Evolutionary conservation across 2,329 filamentous ascomycete species (phyloP).

Genomic region (Geosmithia flava): DNA sequence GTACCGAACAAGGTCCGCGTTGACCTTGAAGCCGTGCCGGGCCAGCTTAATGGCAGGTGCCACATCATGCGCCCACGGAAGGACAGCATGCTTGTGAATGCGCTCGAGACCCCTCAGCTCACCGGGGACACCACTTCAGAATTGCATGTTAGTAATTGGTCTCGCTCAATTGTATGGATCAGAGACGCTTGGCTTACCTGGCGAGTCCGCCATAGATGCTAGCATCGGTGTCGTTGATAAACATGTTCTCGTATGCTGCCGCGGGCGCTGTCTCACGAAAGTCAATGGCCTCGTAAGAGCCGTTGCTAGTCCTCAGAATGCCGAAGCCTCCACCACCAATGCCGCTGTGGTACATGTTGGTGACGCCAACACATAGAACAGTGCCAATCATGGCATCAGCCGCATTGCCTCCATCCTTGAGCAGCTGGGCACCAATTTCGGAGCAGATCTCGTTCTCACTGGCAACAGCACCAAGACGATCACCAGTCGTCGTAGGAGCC

Average conservation of each 20-base stretch:
- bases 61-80: conserved; percentile 56
- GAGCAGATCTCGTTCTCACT: conserved; percentile 49
- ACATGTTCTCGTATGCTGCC: conserved; percentile 73
- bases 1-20: conserved; percentile 56
- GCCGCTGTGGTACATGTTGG: conserved; percentile 55
- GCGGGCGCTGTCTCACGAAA: conserved; percentile 78
- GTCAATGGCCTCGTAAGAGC: conserved; percentile 67
- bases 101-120: conserved; percentile 64
- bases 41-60: conserved; percentile 61
- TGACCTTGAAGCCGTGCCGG: conserved; percentile 59
- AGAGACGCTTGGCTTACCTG: conserved; percentile 22
- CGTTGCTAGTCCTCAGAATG: conserved; percentile 52
- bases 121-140: conserved; percentile 49
- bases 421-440: conserved; percentile 40
- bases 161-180: background rate
- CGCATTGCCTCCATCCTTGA: conserved; percentile 51
- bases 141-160: conserved; percentile 9
- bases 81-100: conserved; percentile 55
- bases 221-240: conserved; percentile 49
- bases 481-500: background rate
- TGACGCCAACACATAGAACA: conserved; percentile 49
- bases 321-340: conserved; percentile 73
- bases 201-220: conserved; percentile 62
- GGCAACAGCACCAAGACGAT: conserved; percentile 41
- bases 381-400: conserved; percentile 55